These are phyloP conservation scores for Ploettnerulaceae sp. DNA, from an alignment of 2,329 filamentous ascomycete genomes.

Conservation along the genomic window DNA sequence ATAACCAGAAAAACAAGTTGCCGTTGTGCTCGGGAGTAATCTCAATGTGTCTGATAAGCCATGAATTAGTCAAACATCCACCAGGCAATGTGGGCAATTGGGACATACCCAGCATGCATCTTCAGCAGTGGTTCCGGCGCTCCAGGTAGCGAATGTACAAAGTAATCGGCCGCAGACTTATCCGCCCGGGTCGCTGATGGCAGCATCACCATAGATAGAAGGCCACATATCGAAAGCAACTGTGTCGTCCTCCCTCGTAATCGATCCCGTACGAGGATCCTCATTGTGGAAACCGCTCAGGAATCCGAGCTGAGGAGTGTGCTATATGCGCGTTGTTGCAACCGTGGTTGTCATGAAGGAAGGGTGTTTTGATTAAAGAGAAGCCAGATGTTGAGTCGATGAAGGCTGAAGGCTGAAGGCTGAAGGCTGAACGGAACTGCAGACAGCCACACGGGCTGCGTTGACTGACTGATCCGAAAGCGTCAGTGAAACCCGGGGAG, in stretches of 20 bases:
- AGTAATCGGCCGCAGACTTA: slow-evolving; percentile 79
- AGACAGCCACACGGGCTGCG: slow-evolving; percentile 1
- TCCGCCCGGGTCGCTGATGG: slow-evolving; percentile 39
- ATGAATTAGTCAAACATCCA: not conserved
- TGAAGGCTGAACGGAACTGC: not conserved
- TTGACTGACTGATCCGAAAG: too few species aligned
- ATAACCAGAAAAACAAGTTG: slow-evolving; percentile 98
- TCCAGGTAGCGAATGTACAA: slow-evolving; percentile 78
- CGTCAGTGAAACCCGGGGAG: slow-evolving; percentile 2
- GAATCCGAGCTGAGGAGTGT: not conserved
- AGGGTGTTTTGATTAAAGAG: not conserved
- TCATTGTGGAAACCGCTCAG: slow-evolving; percentile 23
- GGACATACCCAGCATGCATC: slow-evolving; percentile 92
- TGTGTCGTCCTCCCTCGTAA: slow-evolving; percentile 10
- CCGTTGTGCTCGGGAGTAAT: slow-evolving; percentile 79
- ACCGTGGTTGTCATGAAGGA: slow-evolving; percentile 6
- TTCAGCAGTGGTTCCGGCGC: slow-evolving; percentile 76
- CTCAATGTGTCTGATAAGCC: slow-evolving; percentile 74
- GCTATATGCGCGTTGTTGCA: slow-evolving; percentile 1
- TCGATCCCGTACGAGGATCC: slow-evolving; percentile 22
- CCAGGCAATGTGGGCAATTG: not conserved
- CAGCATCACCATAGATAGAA: slow-evolving; percentile 43
- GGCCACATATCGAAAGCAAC: slow-evolving; percentile 26
- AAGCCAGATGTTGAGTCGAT: not conserved
- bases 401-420: not conserved